Evolutionary conservation across 441 rosid species (phyloP), one percentile per base, ranked within the genome.

Genomic region (Eutrema salsugineum): DNA sequence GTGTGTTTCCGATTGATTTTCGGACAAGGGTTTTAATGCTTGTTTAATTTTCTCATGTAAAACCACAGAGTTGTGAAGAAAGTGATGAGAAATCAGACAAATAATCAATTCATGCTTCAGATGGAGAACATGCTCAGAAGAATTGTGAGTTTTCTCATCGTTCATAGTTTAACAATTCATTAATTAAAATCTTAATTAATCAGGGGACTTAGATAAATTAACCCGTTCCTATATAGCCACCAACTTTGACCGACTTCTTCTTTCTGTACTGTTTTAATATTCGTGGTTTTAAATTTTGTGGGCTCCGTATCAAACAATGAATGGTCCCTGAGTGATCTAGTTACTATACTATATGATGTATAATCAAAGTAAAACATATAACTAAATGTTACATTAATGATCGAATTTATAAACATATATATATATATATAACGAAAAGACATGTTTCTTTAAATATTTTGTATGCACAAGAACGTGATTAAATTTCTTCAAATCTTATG

Each of bases 111-210:
- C 24, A 71, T 67, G n/a, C 17, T 56, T 30, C 36, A 9, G 36
- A 68, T 93, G 51, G 93, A 93, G 82, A 85, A 87, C 33, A 58
- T 70, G 20, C 0, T 90, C 3, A 84, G 87, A 55, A 20, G 10
- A 64, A 76, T 79, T 77, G 98, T 93, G 62, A 67, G 86, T 49
- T 28, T n/a, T 30, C 6, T 16, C 12, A 4, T 39, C 28, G 0
- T 49, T 7, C 36, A 48, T n/a, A n/a, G n/a, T 0, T 65, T 39
- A 11, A 48, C 19, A 17, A 56, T 6, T 58, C 20, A 20, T 4
- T 40, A 30, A 43, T 27, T 14, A 43, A 43, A 15, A 44, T 43
- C 35, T 42, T 40, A 70, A 35, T 33, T 64, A 70, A 48, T 40
- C 40, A 42, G 35, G n/a, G 24, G 19, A 36, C n/a, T 66, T 66